Evolutionary conservation across 73 alveolate species (phyloP).

Genomic region (Blepharisma japonicum): DNA sequence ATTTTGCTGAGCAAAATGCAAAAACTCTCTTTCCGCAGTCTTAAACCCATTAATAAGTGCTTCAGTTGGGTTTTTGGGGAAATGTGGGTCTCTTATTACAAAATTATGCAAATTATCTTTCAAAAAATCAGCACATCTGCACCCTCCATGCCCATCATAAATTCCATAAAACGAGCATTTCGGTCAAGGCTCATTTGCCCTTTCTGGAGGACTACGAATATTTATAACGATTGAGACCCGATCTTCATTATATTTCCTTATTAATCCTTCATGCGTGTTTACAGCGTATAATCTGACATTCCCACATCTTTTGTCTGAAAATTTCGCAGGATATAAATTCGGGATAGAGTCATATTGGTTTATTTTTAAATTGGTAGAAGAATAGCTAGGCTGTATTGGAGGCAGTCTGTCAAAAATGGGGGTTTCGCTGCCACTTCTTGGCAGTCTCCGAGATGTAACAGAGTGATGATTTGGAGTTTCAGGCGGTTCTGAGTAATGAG

Average conservation of each 20-base stretch:
- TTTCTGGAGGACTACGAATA: slow-evolving; percentile 54
- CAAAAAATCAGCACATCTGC: slow-evolving; percentile 28
- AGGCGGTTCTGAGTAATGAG: too few species aligned
- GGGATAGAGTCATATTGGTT: neutral
- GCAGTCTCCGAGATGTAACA: too few species aligned
- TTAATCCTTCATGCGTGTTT: slow-evolving; percentile 91
- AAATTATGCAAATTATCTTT: slow-evolving; percentile 34
- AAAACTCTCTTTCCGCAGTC: slow-evolving; percentile 82
- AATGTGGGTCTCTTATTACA: slow-evolving; percentile 48
- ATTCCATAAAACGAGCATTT: slow-evolving; percentile 41
- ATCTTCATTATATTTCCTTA: slow-evolving; percentile 78
- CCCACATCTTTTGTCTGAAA: slow-evolving; percentile 78
- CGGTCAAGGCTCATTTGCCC: slow-evolving; percentile 55
- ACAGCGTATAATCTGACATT: slow-evolving; percentile 88
- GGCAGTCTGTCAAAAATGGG: too few species aligned
- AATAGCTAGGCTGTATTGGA: too few species aligned
- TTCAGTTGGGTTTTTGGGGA: slow-evolving; percentile 84
- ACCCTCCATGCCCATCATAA: slow-evolving; percentile 35
- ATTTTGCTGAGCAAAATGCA: slow-evolving; percentile 43
- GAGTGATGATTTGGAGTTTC: too few species aligned
- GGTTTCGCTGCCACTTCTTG: too few species aligned
- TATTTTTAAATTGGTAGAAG: too few species aligned
- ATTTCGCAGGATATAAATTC: neutral
- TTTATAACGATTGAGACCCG: slow-evolving; percentile 68
- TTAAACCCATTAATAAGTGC: slow-evolving; percentile 87